phyloP scores from a whole-genome alignment of 257 asterid genomes.

The Gentiana macrophylla region DNA sequence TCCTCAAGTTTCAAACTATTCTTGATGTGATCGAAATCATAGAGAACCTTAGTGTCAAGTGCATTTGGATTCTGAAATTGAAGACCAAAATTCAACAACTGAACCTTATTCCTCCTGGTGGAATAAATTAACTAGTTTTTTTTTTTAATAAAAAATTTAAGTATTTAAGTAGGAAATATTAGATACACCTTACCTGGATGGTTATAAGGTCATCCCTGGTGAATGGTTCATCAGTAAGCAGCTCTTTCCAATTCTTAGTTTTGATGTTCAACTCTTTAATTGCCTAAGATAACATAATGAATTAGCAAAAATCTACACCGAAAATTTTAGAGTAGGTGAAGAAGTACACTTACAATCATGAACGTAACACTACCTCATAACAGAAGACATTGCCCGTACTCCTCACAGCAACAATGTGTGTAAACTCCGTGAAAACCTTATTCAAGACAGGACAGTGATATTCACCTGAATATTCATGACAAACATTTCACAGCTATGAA shows the following conservation, averaged over 20 bases:
- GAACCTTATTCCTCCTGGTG: constrained; percentile 2
- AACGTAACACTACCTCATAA: constrained; percentile 50
- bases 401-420: constrained; percentile 87
- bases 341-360: constrained; percentile 1
- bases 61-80: constrained; percentile 75
- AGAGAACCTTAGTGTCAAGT: constrained; percentile 62
- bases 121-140: constrained; percentile 1
- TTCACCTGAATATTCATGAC: constrained; percentile 46
- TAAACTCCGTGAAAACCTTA: constrained; percentile 86
- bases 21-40: constrained; percentile 87
- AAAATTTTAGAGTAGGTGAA: neutral
- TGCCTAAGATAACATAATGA: constrained; percentile 38
- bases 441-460: constrained; percentile 85
- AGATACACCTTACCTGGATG: constrained; percentile 53
- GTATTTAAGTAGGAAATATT: neutral
- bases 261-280: constrained; percentile 86
- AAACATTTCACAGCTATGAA: neutral
- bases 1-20: constrained; percentile 77
- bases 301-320: neutral
- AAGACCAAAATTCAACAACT: constrained; percentile 11
- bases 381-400: constrained; percentile 95
- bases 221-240: constrained; percentile 92
- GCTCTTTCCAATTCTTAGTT: constrained; percentile 97
- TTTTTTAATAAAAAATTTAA: too few relatives aligned
- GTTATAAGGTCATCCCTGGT: constrained; percentile 69